A percentile compares a stretch with the other conserved stretches of the same genome.
Conservation (phyloP, 2,329 filamentous ascomycete genomes). For the Aspergillus jensenii region DNA sequence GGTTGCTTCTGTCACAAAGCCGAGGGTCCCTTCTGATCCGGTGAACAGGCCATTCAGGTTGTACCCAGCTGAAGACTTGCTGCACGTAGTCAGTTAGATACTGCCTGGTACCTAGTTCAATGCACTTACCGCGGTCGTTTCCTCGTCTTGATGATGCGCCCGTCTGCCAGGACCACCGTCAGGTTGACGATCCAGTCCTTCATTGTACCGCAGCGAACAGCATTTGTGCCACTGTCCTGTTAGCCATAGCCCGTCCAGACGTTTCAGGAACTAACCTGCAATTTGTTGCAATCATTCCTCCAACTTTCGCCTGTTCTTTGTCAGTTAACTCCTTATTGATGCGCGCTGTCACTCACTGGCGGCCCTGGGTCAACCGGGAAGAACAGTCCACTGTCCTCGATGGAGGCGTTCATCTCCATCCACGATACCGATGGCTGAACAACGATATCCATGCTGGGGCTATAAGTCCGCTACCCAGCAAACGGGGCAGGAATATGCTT, state of each 20-base stretch:
- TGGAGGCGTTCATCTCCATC: slow-evolving; percentile 80
- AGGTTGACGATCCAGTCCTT: slow-evolving; percentile 73
- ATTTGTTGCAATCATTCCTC: slow-evolving; percentile 66
- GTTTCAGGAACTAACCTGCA: slow-evolving; percentile 46
- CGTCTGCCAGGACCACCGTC: slow-evolving; percentile 70
- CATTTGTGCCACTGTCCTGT: slow-evolving; percentile 50
- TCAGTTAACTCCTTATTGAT: no score
- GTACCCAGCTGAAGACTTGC: slow-evolving; percentile 69
- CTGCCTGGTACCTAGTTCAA: no score
- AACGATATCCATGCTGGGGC: slow-evolving; percentile 78
- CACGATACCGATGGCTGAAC: slow-evolving; percentile 91
- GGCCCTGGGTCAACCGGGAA: slow-evolving; percentile 88
- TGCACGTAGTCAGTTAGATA: no score
- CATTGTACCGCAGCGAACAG: slow-evolving; percentile 70
- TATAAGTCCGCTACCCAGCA: no score
- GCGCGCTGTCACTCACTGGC: slow-evolving; percentile 23
- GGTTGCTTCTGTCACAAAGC: slow-evolving; percentile 69
- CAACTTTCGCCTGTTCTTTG: slow-evolving; percentile 46
- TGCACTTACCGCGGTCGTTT: slow-evolving; percentile 52
- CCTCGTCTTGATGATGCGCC: slow-evolving; percentile 68
- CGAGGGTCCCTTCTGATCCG: slow-evolving; percentile 69
- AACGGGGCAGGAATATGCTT: no score
- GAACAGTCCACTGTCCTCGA: slow-evolving; percentile 74
- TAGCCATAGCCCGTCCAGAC: no score
- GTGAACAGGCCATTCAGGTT: slow-evolving; percentile 69